Evolutionary conservation across 208 protist genomes (phyloP).

Genomic region (Trichomonas tenax): DNA sequence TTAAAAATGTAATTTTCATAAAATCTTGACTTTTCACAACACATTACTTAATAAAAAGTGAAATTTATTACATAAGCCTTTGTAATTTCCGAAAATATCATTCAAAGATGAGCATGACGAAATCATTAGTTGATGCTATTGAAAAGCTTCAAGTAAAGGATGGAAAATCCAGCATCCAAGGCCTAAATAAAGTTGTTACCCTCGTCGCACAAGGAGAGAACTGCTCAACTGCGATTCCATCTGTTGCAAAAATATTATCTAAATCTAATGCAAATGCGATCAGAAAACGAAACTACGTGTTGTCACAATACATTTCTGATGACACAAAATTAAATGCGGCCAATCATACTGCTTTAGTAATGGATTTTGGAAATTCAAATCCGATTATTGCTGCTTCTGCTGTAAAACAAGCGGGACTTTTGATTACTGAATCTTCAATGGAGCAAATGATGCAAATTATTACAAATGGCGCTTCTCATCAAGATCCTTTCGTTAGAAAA

Average conservation of each 20-base stretch:
- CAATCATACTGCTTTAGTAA: not conserved
- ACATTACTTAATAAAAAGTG: too few species aligned
- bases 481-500: constrained; percentile 1
- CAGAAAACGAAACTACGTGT: not conserved
- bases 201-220: not conserved
- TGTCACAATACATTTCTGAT: not conserved
- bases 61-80: too few species aligned
- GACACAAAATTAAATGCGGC: not conserved
- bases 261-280: not conserved
- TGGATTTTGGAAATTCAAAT: not conserved
- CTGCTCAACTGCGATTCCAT: not conserved
- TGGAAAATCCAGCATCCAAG: not conserved
- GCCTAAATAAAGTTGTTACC: not conserved
- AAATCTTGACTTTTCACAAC: too few species aligned
- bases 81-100: too few species aligned
- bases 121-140: not conserved
- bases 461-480: not conserved
- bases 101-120: not conserved
- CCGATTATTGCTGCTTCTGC: not conserved
- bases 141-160: not conserved
- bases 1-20: too few species aligned
- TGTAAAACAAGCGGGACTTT: not conserved
- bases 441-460: not conserved
- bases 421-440: too few species aligned
- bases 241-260: not conserved